Evolutionary conservation across 495 filamentous ascomycete genomes (phyloP), one percentile per base, ranked within the genome.

Genomic region (Rostrohypoxylon terebratum): DNA sequence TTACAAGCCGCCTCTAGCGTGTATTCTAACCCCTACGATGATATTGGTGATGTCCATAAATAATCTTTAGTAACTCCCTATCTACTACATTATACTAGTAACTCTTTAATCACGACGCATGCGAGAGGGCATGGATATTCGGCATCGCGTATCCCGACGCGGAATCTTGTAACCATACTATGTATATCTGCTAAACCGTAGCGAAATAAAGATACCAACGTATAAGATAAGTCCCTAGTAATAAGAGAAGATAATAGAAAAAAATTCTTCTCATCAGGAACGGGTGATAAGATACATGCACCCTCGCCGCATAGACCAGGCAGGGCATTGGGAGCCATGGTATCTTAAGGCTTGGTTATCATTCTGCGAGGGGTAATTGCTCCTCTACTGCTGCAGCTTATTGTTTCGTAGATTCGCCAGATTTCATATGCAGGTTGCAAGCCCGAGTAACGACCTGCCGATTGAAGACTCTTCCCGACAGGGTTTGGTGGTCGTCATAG

Each of bases 401-500:
- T 55, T 63, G 40, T 66, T 67, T 72, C 50, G 62, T 31, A 73
- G 71, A 73, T 60, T 74, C 54, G 62, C 66, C 70, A 74, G 62
- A 70, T 74, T 69, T 33, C 25, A 74, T 45, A 45, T 74, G 71
- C 71, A 74, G 57, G 36, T 57, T 74, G 62, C 71, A 63, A 45
- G 62, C 20, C 58, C 58, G 54, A 59, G 51, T 50, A 69, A 67
- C 67, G 66, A 74, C 71, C 71, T 74, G 71, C 71, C 71, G 71
- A 66, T 74, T 74, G 71, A 74, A 74, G 71, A 70, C 44, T 70
- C 65, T 65, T 16, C 34, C 71, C 63, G 71, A 67, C 71, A 74
- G 67, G 71, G 71, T 74, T 66, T 45, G 58, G 59, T 38, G 51
- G 54, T 48, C 36, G 59, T 63, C 64, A 60, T 64, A 28, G 51